These are phyloP conservation scores for Penicillium waksmanii DNA, from an alignment of 495 filamentous ascomycete species.

Conservation along the genomic window DNA sequence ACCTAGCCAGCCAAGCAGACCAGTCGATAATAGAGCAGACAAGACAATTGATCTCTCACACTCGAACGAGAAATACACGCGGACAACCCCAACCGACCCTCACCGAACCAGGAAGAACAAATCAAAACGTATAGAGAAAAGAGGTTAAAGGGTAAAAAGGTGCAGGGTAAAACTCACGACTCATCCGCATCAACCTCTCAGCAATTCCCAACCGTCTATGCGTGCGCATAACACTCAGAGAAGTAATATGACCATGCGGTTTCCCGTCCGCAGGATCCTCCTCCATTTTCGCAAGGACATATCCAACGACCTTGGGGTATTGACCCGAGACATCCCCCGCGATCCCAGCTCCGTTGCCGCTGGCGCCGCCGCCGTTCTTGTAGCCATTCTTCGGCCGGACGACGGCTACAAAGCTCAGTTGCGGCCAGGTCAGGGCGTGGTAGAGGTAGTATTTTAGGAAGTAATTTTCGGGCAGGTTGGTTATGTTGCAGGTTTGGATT, in stretches of 20 bases:
- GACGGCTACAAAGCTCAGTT: conserved; percentile 94
- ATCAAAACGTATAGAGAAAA: conserved; percentile 10
- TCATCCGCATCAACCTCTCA: conserved; percentile 95
- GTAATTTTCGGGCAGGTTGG: conserved; percentile 99
- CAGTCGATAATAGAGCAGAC: background rate
- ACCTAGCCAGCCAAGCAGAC: background rate
- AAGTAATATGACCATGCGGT: conserved; percentile 95
- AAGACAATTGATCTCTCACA: too few species aligned
- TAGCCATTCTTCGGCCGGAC: conserved; percentile 75
- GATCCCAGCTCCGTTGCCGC: conserved; percentile 16
- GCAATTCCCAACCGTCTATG: conserved; percentile 89
- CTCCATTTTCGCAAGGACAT: conserved; percentile 99
- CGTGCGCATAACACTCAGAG: conserved; percentile 93
- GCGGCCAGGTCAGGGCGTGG: conserved; percentile 97
- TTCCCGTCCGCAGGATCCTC: conserved; percentile 92
- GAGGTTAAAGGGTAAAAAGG: conserved; percentile 8
- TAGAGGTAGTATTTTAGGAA: conserved; percentile 99
- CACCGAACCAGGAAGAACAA: background rate
- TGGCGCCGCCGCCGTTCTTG: too few species aligned
- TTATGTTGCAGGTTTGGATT: conserved; percentile 97
- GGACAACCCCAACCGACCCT: too few species aligned
- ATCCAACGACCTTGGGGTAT: conserved; percentile 97
- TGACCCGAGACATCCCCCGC: conserved; percentile 60
- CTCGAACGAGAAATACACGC: too few species aligned
- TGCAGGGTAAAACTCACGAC: conserved; percentile 64